These are phyloP conservation scores for Lasiosphaeris hirsuta DNA, from an alignment of 495 filamentous ascomycete species.

Conservation along the genomic window DNA sequence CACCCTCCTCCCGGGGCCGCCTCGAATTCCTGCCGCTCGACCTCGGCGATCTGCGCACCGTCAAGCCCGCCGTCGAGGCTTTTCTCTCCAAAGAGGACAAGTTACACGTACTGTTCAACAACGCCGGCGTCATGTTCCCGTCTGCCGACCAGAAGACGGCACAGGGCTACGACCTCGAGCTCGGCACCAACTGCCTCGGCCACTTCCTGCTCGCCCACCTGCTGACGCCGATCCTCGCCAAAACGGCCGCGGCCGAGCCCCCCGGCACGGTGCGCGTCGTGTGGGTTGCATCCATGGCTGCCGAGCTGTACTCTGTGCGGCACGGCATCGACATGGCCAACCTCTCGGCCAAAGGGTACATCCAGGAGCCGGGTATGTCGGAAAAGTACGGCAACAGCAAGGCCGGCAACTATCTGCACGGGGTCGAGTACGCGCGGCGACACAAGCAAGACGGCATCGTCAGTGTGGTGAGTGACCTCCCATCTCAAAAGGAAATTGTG, in stretches of 20 bases:
- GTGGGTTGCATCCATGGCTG: constrained; percentile 36
- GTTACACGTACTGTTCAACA: constrained; percentile 36
- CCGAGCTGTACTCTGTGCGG: constrained; percentile 25
- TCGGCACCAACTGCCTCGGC: constrained; percentile 40
- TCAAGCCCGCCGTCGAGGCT: constrained; percentile 22
- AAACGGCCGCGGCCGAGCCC: constrained; percentile 34
- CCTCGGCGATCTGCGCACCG: constrained; percentile 27
- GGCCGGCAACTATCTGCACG: constrained; percentile 20
- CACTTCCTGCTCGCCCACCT: constrained; percentile 44
- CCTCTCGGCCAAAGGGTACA: constrained; percentile 30
- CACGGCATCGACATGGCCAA: constrained; percentile 25
- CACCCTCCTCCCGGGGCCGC: neutral
- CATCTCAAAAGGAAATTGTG: no score
- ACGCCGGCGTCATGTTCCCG: constrained; percentile 34
- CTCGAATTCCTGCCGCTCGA: constrained; percentile 18
- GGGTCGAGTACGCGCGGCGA: constrained; percentile 16
- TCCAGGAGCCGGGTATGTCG: constrained; percentile 1
- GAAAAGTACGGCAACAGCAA: constrained; percentile 21
- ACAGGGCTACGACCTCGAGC: constrained; percentile 40
- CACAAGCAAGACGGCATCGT: constrained; percentile 18
- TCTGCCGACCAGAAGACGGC: constrained; percentile 24
- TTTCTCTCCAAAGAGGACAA: constrained; percentile 22
- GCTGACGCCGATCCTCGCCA: constrained; percentile 43
- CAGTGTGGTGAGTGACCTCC: constrained; percentile 10
- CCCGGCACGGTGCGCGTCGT: constrained; percentile 40